These are phyloP conservation scores for Leishmania gerbilli DNA, from an alignment of 208 protist genomes.

Conservation along the genomic window DNA sequence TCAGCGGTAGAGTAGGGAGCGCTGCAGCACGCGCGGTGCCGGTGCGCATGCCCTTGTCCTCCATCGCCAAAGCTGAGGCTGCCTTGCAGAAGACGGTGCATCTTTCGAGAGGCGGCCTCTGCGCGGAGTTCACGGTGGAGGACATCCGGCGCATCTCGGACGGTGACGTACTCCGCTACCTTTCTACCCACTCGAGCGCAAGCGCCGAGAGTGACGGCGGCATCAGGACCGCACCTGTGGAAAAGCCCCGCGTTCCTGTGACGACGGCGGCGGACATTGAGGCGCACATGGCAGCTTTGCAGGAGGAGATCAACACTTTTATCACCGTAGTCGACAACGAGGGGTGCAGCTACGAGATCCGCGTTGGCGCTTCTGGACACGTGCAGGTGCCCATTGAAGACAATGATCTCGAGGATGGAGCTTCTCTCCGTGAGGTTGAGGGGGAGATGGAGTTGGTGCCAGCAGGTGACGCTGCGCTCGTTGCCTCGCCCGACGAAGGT, in stretches of 20 bases:
- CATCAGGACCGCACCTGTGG: background rate
- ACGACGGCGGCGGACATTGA: constrained; percentile 37
- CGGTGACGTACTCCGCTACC: constrained; percentile 54
- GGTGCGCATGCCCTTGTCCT: constrained; percentile 38
- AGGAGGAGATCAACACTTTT: constrained; percentile 70
- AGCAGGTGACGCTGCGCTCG: background rate
- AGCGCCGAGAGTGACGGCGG: background rate
- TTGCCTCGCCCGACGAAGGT: background rate
- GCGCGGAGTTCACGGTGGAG: constrained; percentile 50
- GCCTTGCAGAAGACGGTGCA: constrained; percentile 48
- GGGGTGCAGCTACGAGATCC: constrained; percentile 70
- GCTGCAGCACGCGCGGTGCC: background rate
- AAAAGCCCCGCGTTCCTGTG: background rate
- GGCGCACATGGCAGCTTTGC: constrained; percentile 45
- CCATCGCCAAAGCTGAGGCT: constrained; percentile 55
- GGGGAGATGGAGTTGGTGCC: background rate
- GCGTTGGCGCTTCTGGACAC: constrained; percentile 42
- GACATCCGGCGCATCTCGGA: constrained; percentile 68
- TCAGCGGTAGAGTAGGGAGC: too few species aligned
- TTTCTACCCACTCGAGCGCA: background rate
- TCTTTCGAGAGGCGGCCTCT: constrained; percentile 47
- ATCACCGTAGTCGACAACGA: constrained; percentile 87
- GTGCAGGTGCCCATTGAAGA: constrained; percentile 63
- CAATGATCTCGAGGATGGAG: constrained; percentile 2
- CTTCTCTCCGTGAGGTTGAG: background rate